Evolutionary conservation across 768 basidiomycete genomes (phyloP).

Genomic region (Macrolepiota albuminosa): DNA sequence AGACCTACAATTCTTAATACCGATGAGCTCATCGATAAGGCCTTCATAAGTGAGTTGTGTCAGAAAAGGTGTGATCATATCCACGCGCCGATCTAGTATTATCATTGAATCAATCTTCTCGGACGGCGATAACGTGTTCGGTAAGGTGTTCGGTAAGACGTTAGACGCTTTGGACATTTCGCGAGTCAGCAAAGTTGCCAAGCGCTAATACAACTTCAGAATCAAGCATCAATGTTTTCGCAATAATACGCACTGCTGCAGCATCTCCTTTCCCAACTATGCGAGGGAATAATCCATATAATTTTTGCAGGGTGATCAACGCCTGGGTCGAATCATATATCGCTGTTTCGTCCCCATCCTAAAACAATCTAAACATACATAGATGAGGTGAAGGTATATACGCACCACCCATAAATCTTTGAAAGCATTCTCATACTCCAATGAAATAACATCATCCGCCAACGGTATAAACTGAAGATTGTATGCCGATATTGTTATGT

Average conservation of each 20-base stretch:
- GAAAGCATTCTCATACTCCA: conserved; percentile 84
- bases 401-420: conserved; percentile 89
- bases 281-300: conserved; percentile 87
- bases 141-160: conserved; percentile 30
- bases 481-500: conserved; percentile 80
- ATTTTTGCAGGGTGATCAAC: conserved; percentile 72
- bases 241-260: conserved; percentile 48
- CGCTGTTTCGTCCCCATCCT: conserved; percentile 93
- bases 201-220: conserved; percentile 43
- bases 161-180: conserved; percentile 41
- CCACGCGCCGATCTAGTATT: conserved; percentile 83
- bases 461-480: conserved; percentile 92
- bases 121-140: conserved; percentile 39
- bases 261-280: conserved; percentile 92
- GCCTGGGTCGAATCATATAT: conserved; percentile 89
- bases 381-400: conserved; percentile 13
- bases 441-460: conserved; percentile 87
- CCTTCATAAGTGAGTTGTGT: conserved; percentile 98
- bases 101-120: conserved; percentile 81
- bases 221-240: conserved; percentile 1
- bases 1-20: conserved; percentile 79
- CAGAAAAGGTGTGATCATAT: conserved; percentile 93
- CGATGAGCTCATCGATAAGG: conserved; percentile 87
- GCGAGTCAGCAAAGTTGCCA: conserved; percentile 67
- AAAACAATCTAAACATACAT: neutral